Conservation (phyloP, 2,329 filamentous ascomycete genomes). For the Pestalotiopsis sp. region DNA sequence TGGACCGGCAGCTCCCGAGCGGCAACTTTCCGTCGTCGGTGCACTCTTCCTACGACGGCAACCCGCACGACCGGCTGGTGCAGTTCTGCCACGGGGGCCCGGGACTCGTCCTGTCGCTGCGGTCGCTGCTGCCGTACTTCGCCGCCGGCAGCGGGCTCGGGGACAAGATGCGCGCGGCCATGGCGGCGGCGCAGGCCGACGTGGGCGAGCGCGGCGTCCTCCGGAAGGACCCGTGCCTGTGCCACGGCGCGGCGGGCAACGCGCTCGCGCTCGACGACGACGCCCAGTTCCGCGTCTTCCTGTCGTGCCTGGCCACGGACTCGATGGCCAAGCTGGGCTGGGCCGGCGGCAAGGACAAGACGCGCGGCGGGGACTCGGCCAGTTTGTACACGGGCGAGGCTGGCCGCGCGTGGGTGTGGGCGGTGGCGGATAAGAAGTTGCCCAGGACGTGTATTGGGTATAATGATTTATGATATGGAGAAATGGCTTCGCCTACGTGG, state of each 20-base stretch:
- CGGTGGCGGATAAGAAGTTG: constrained; percentile 19
- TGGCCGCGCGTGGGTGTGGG: constrained; percentile 30
- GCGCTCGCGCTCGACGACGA: constrained; percentile 42
- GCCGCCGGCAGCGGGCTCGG: constrained; percentile 43
- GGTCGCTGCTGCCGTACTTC: constrained; percentile 57
- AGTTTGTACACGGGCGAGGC: constrained; percentile 30
- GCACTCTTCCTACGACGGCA: constrained; percentile 18
- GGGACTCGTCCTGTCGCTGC: constrained; percentile 61
- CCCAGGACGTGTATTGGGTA: constrained; percentile 25
- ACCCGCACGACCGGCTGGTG: constrained; percentile 41
- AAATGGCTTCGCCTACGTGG: background rate
- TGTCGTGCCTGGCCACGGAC: constrained; percentile 23
- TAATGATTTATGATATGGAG: constrained; percentile 25
- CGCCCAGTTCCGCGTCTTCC: constrained; percentile 22
- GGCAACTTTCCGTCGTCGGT: constrained; percentile 66
- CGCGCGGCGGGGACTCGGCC: constrained; percentile 13
- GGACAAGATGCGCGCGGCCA: constrained; percentile 52
- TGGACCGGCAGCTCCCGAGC: constrained; percentile 60
- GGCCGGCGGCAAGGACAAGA: constrained; percentile 5
- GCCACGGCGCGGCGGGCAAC: constrained; percentile 67
- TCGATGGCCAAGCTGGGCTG: constrained; percentile 15
- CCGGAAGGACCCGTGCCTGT: constrained; percentile 66
- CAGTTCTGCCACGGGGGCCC: constrained; percentile 71
- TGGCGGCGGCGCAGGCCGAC: constrained; percentile 52
- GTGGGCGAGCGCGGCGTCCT: constrained; percentile 60